Conservation (phyloP, 495 filamentous ascomycete genomes). For the Hypomontagnella submonticulosa region DNA sequence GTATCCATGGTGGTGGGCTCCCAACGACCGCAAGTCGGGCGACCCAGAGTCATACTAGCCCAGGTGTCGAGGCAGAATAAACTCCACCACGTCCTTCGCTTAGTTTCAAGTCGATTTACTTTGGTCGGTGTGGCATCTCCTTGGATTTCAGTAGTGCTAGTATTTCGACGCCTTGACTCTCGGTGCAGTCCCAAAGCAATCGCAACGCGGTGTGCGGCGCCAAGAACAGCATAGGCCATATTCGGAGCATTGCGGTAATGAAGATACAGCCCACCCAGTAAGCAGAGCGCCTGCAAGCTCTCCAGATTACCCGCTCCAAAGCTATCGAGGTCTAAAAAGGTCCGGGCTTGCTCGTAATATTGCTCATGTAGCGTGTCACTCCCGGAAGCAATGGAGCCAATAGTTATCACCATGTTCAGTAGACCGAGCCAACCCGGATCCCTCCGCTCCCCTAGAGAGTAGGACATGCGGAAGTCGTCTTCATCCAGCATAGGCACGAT, state of each 20-base stretch:
- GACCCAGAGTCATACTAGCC: conserved; percentile 43
- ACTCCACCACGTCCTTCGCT: conserved; percentile 46
- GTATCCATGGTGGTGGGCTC: conserved; percentile 39
- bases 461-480: conserved; percentile 39
- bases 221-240: conserved; percentile 47
- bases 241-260: conserved; percentile 46
- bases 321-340: conserved; percentile 42
- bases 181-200: conserved; percentile 45
- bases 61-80: conserved; percentile 46
- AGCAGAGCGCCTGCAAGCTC: conserved; percentile 43
- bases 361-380: conserved; percentile 40
- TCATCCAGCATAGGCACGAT: conserved; percentile 45
- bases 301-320: conserved; percentile 44
- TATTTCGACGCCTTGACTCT: conserved; percentile 32
- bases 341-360: conserved; percentile 44
- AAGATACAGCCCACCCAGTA: conserved; percentile 42
- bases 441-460: conserved; percentile 30
- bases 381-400: conserved; percentile 45
- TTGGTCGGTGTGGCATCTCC: conserved; percentile 1
- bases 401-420: conserved; percentile 45
- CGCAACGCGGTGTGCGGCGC: conserved; percentile 41
- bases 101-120: conserved; percentile 31
- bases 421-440: conserved; percentile 44
- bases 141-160: conserved; percentile 3
- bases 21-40: conserved; percentile 40